A percentile compares a stretch with the other conserved stretches of the same genome.
Evolutionary conservation across 2,329 filamentous ascomycete genomes (phyloP).

Genomic region (Epichloe aotearoae): DNA sequence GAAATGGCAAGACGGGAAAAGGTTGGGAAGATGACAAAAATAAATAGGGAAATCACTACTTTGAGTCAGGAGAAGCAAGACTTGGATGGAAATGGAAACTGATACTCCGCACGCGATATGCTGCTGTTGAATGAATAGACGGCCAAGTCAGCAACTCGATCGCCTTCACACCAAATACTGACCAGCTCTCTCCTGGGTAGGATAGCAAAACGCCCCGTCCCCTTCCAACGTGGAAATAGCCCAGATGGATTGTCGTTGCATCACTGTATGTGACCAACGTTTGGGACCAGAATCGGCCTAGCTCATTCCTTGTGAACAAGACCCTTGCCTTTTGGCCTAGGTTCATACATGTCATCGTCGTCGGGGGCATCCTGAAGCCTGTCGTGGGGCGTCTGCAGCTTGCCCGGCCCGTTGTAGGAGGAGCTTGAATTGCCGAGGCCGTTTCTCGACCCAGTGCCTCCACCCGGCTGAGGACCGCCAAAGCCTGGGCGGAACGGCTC

Average conservation of each 20-base stretch:
- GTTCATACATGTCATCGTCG: constrained; percentile 28
- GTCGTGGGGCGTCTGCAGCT: constrained; percentile 9
- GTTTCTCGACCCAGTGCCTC: not conserved
- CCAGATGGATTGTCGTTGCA: not conserved
- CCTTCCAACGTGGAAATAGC: not conserved
- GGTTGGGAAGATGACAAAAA: not conserved
- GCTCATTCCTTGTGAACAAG: constrained; percentile 22
- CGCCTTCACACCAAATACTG: not conserved
- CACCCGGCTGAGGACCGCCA: constrained; percentile 5
- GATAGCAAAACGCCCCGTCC: not conserved
- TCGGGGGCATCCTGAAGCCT: constrained; percentile 16
- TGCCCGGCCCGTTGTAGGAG: constrained; percentile 7
- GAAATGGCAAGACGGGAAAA: not conserved
- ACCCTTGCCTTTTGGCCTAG: constrained; percentile 24
- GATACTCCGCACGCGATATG: not conserved
- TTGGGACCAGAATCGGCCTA: not conserved
- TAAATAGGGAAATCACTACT: not conserved
- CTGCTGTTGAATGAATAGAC: not conserved
- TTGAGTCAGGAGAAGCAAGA: not conserved
- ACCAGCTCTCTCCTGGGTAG: not conserved
- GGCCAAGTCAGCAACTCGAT: not conserved
- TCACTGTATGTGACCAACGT: not conserved
- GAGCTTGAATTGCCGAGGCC: constrained; percentile 7
- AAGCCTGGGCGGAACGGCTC: constrained; percentile 29
- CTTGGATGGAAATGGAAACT: not conserved